Evolutionary conservation across 805 yeast species (phyloP), one percentile per base, ranked within the genome.

Genomic region (Cyberlindnera maritima): DNA sequence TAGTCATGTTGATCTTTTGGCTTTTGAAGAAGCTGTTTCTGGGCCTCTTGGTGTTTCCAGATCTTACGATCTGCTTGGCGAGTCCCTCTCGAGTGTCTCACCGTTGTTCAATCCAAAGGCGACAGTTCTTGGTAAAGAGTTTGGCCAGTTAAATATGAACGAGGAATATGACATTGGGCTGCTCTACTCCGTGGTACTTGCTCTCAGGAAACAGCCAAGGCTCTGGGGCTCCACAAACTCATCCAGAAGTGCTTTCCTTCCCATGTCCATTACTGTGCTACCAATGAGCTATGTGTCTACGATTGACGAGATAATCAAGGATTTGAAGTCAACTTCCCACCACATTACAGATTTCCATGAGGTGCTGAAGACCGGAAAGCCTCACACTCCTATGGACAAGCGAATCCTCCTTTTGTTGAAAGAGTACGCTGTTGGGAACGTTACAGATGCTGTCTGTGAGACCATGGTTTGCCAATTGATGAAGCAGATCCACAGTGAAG

Each of bases 401-500:
- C 69, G 71, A 1, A 63, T 77, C 4, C 57, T 82, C 13, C 67
- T 65, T 18, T 52, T 83, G 39, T 58, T 85, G 44, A 76, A 74
- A 49, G 77, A 78, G 36, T 84, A 78, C 59, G 72, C 79, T 2
- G 76, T 79, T 7, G 84, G 81, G 0, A 80, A 81, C 39, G 57
- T 76, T 28, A 58, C 66, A 15, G 74, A 78, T 57, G 72, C 75
- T 18, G 69, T 67, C 2, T 62, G 75, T 7, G 80, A 76, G 43
- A 74, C 88, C 0, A 61, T 77, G 19, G 65, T 81, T 15, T 60
- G 77, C 15, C 70, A 68, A 36, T 42, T 69, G 15, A 64, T 70
- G 52, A 62, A 69, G 36, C 44, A 46, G 1, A 39, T 58, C 4
- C 65, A 62, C 39, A 57, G 62, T 17, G 52, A 68, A 36, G 83